phyloP scores from a whole-genome alignment of 208 protist genomes.

The Leishmania arabica region DNA sequence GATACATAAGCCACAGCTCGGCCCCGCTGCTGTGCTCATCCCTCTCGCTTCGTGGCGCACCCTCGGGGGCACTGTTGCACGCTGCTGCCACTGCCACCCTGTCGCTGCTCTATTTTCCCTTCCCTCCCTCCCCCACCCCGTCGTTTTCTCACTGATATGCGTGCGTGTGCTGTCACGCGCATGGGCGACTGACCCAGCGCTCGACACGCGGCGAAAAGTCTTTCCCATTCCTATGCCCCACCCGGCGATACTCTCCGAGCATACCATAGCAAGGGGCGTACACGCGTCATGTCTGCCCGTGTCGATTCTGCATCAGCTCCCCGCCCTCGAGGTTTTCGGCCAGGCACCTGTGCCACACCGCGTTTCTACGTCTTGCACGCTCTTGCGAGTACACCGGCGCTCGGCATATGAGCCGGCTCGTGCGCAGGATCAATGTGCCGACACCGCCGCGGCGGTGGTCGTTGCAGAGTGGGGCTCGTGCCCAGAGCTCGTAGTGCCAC shows the following conservation, averaged over 20 bases:
- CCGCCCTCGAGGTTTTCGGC: background rate
- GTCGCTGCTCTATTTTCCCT: background rate
- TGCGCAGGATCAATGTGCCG: background rate
- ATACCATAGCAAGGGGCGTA: background rate
- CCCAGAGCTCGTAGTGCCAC: background rate
- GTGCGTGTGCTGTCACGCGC: background rate
- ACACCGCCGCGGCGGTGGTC: background rate
- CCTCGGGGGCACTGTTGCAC: background rate
- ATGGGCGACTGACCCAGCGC: background rate
- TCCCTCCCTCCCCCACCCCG: background rate
- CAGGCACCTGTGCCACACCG: background rate
- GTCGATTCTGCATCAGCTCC: conserved; percentile 18
- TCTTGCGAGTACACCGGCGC: conserved; percentile 12
- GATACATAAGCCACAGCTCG: background rate
- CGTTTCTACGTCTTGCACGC: conserved; percentile 4
- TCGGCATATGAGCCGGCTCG: background rate
- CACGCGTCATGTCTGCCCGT: background rate
- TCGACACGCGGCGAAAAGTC: background rate
- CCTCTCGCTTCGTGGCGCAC: background rate
- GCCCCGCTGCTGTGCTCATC: background rate
- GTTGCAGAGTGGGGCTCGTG: conserved; percentile 2
- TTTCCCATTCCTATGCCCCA: background rate
- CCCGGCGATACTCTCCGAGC: background rate
- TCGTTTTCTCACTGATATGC: background rate
- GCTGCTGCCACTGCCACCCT: background rate